Base-by-base conservation (phyloP, 352 stramenopile genomes). In the Pythium apleroticum region DNA sequence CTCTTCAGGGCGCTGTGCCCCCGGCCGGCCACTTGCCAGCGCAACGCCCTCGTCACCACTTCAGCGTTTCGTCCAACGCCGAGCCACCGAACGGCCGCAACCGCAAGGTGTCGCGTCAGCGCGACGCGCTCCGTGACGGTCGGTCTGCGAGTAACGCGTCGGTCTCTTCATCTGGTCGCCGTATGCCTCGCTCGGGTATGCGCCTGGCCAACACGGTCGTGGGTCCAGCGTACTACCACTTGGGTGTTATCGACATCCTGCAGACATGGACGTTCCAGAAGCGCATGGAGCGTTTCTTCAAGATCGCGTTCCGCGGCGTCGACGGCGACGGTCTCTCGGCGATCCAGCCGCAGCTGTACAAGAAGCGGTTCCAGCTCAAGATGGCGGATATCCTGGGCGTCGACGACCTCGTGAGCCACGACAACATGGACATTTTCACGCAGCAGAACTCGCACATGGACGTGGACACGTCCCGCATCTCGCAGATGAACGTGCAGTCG, bases 221-320 rank as follows among this genome's bases (percentile, higher is more conserved):
- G 3, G 89, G 88, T 1, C 90, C 90, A 10, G 88, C 86, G 46
- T 93, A 95, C 69, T 97, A 97, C 65, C 88, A 97, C 67, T 68
- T 97, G 43, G 90, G 90, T 37, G 68, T 97, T 48, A 97, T 97
- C 62, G 90, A 97, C 57, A 97, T 97, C 65, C 52, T 97, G 63
- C 90, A 97, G 68, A 93, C 84, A 4, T 97, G 86, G 88, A 97
- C 89, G 33, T 71, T 91, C 19, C 57, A 91, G 48, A 97, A 97
- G 52, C 80, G 84, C 17, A 78, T 93, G 70, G 90, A 97, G 71
- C 82, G 88, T 6, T 87, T 96, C 48, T 75, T 93, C 60, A 97
- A 97, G 73, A 95, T 95, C 56, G 75, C 76, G 48, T 89, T 97
- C 60, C 90, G 78, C 45, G 78, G 86, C 15, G 83, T 91, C 4